Evolutionary conservation across 495 filamentous ascomycete genomes (phyloP), one percentile per base, ranked within the genome.

Genomic region (Aspergillus sclerotioniger): DNA sequence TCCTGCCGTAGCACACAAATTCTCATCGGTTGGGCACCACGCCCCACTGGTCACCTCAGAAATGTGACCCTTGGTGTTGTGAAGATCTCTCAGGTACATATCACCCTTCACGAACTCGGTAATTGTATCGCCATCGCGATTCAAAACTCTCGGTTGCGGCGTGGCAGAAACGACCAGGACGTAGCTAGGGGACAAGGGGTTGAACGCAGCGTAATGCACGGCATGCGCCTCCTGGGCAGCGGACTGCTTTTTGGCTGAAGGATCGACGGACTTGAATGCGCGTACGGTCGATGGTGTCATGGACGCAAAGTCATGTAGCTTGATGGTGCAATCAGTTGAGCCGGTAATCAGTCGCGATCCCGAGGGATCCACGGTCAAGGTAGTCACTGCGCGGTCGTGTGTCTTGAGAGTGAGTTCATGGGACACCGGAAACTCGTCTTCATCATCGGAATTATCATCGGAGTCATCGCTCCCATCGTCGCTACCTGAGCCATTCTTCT

Each of bases 41-140:
- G 85, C 86, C 3, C 90, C 94, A 19, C 86, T 87, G 21, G 90
- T 89, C 29, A 95, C 85, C 71, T 96, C 94, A 1, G 92, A 90
- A 39, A 96, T 84, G 67, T 98, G 94, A 0, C 94, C 94, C 66
- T 97, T 98, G 0, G 94, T 98, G 67, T 97, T 90, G 69, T 97
- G 81, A 83, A 96, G 90, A 67, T 98, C 95, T 39, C 94, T 83
- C 55, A 98, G 74, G 67, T 98, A 98, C 93, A 96, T 96, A 67
- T 98, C 94, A 19, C 94, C 94, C 73, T 98, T 98, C 53, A 88
- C 85, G 61, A 96, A 96, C 69, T 97, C 91, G 2, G 87, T 85
- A 12, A 92, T 55, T 9, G 87, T 80, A 39, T 92, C 91, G 8
- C 94, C 94, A 76, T 98, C 93, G 60, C 94, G 86, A 65, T 82